A percentile compares a stretch with the other conserved stretches of the same genome.
phyloP scores from a whole-genome alignment of 1,284 basidiomycete genomes.

The Schizopora paradoxa region DNA sequence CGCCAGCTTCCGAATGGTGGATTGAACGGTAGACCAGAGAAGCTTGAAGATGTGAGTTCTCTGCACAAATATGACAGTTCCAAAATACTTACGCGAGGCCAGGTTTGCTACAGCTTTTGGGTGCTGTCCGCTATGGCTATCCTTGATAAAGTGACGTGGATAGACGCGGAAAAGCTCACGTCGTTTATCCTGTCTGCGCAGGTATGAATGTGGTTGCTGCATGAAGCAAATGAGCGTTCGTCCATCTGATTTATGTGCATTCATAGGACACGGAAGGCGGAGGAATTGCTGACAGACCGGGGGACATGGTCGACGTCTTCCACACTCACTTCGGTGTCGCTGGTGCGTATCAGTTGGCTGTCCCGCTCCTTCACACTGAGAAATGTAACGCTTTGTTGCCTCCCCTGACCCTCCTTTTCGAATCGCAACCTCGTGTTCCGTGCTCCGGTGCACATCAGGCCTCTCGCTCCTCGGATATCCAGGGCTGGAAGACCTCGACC shows the following conservation, averaged over 20 bases:
- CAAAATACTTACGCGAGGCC: not conserved
- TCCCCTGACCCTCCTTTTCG: not conserved
- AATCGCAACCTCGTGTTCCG: not conserved
- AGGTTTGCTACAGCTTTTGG: constrained; percentile 99
- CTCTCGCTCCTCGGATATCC: constrained; percentile 89
- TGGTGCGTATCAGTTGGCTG: constrained; percentile 49
- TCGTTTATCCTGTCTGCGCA: constrained; percentile 87
- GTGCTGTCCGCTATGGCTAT: constrained; percentile 88
- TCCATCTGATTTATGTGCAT: constrained; percentile 1
- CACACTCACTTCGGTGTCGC: constrained; percentile 94
- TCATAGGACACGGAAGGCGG: constrained; percentile 82
- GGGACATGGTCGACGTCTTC: constrained; percentile 93
- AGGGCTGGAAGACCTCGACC: constrained; percentile 79
- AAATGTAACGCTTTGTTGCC: not conserved
- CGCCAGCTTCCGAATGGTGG: constrained; percentile 91
- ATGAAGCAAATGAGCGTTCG: constrained; percentile 1
- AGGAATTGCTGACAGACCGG: constrained; percentile 92
- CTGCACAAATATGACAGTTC: not conserved
- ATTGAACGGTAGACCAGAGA: constrained; percentile 93
- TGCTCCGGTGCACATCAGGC: constrained; percentile 48
- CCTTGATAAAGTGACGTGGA: constrained; percentile 82
- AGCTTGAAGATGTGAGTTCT: constrained; percentile 85
- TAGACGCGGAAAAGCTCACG: constrained; percentile 78
- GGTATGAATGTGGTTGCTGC: constrained; percentile 39
- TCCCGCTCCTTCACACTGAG: not conserved